Base-by-base conservation (phyloP, 2,329 filamentous ascomycete species). In the Hymenoscyphus occultus region DNA sequence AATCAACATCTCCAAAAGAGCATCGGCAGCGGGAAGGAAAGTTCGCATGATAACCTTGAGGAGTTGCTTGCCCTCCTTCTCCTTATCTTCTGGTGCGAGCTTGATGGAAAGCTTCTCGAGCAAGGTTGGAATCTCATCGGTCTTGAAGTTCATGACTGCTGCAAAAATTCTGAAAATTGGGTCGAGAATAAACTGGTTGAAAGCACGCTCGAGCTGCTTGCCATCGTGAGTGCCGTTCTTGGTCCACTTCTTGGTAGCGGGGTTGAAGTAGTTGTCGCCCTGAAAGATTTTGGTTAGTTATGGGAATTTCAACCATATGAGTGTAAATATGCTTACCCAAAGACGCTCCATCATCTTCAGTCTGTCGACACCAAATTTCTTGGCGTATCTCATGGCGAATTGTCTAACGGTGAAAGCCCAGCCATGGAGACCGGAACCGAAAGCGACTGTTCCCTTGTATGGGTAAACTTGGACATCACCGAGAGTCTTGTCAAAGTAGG, bases 331-430 rank as follows among this genome's bases (percentile, higher is more conserved):
- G 77, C 87, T 81, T 82, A 92, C 89, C 95, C 95, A 99, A 75
- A 99, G 92, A 90, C 95, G 93, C 86, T 97, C 92, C 91, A 98
- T 97, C 95, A 99, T 97, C 92, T 98, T 98, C 85, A 89, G 90
- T 82, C 93, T 93, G 89, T 99, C 94, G 76, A 99, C 95, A 90
- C 95, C 95, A 77, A 99, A 99, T 85, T 99, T 99, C 93, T 98
- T 98, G 83, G 94, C 91, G 82, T 99, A 99, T 77, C 90, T 89
- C 79, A 87, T 81, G 75, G 95, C 95, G 82, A 99, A 99, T 83
- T 99, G 95, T 78, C 95, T 92, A 84, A 98, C 84, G 77, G 95
- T 99, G 90, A 99, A 99, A 78, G 93, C 94, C 95, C 95, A 99
- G 82, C 95, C 95, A 86, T 99, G 95, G 71, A 98, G 93, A 90